phyloP scores from a whole-genome alignment of 1,139 yeast genomes.

The Ogataea hybrid region DNA sequence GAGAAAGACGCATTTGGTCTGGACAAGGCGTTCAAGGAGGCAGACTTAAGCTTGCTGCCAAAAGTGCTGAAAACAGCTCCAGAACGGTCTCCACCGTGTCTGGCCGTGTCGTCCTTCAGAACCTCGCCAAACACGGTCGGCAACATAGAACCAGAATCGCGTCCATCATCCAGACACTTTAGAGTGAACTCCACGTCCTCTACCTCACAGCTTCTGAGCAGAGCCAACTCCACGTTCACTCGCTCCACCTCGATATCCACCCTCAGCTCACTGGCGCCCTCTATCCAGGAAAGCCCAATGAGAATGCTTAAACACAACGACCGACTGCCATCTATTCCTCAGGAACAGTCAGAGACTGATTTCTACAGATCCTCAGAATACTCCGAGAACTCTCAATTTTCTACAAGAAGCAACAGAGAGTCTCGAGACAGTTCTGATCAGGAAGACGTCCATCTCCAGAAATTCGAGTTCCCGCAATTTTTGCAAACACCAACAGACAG shows the following conservation, averaged over 20 bases:
- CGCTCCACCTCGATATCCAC: conserved; percentile 27
- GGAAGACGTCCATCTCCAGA: conserved; percentile 10
- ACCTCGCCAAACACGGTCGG: conserved; percentile 24
- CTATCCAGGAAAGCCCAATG: conserved; percentile 9
- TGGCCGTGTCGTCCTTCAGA: conserved; percentile 28
- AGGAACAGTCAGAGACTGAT: conserved; percentile 15
- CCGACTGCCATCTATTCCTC: conserved; percentile 25
- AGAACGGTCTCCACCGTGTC: conserved; percentile 10
- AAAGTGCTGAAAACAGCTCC: conserved; percentile 9
- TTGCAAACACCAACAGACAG: neutral
- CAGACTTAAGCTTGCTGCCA: conserved; percentile 15
- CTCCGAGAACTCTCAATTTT: conserved; percentile 9
- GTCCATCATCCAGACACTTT: conserved; percentile 5
- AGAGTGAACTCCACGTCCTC: conserved; percentile 20
- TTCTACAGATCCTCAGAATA: conserved; percentile 7
- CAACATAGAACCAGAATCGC: neutral
- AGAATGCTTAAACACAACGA: conserved; percentile 6
- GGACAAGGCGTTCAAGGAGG: conserved; percentile 23
- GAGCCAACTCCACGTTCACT: conserved; percentile 27
- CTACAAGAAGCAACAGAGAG: conserved; percentile 8
- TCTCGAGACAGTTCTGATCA: conserved; percentile 7
- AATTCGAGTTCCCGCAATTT: conserved; percentile 12
- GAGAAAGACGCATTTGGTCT: conserved; percentile 28
- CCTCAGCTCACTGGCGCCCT: conserved; percentile 17
- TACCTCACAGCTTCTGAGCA: conserved; percentile 15